These are phyloP conservation scores for Tulasnella sp. DNA, from an alignment of 768 basidiomycete genomes.

Conservation along the genomic window DNA sequence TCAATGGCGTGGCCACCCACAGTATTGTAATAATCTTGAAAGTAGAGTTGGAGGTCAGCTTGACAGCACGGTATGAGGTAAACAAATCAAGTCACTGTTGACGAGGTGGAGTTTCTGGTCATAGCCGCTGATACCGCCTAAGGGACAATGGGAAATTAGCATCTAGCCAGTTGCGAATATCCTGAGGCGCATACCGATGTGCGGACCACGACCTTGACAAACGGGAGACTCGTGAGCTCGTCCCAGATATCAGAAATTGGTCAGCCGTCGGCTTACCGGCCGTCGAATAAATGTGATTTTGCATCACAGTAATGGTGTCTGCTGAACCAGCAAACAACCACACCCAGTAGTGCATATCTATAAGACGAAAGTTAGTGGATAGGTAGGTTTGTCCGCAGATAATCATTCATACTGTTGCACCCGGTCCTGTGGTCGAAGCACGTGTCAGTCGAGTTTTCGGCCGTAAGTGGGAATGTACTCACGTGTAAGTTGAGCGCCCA, in stretches of 20 bases:
- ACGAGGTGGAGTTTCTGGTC: not conserved
- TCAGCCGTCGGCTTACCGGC: not conserved
- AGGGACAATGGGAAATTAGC: not conserved
- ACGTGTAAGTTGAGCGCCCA: not conserved
- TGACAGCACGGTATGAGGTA: not conserved
- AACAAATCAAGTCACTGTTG: not conserved
- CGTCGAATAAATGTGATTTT: not conserved
- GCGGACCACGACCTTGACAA: not conserved
- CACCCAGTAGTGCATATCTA: not conserved
- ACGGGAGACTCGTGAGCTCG: not conserved
- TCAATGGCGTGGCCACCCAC: not conserved
- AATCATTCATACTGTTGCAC: not conserved
- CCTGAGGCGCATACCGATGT: not conserved
- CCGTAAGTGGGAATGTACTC: not conserved
- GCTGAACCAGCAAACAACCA: not conserved
- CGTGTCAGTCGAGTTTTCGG: not conserved
- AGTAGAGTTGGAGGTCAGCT: not conserved
- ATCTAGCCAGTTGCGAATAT: not conserved
- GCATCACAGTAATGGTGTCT: not conserved
- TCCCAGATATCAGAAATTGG: not conserved
- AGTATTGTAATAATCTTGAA: not conserved
- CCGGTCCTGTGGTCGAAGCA: not conserved
- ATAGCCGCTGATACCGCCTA: not conserved
- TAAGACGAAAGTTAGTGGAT: not conserved
- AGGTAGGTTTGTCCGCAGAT: not conserved